Percentiles rank a stretch among this genome's conserved stretches.
phyloP scores from a whole-genome alignment of 2,329 filamentous ascomycete genomes.

The Ploettnerulaceae sp. region DNA sequence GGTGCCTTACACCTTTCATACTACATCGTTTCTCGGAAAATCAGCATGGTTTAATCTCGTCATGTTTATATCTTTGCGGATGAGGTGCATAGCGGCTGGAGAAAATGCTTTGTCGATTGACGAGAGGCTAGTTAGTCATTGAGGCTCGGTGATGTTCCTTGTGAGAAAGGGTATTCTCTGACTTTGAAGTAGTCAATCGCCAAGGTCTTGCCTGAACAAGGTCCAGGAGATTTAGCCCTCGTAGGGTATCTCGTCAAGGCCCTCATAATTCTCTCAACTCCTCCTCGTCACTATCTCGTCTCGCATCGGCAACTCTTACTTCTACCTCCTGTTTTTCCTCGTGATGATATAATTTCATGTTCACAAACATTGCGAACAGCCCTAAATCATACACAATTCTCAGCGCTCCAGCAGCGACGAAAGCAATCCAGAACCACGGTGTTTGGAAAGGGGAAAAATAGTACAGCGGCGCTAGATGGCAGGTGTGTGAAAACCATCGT shows the following conservation, averaged over 20 bases:
- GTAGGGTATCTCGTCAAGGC: no score
- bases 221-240: background rate
- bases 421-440: conserved; percentile 61
- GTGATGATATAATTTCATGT: conserved; percentile 28
- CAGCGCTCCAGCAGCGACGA: conserved; percentile 55
- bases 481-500: conserved; percentile 73
- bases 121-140: no score
- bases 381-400: conserved; percentile 57
- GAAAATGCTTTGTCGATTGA: no score
- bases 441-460: conserved; percentile 41
- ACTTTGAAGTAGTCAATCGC: no score
- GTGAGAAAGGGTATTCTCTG: no score
- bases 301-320: background rate
- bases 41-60: no score
- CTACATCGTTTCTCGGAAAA: no score
- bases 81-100: no score
- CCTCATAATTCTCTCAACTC: conserved; percentile 8
- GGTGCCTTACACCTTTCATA: no score
- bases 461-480: conserved; percentile 54
- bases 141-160: no score
- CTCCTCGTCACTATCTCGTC: conserved; percentile 5
- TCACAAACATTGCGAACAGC: conserved; percentile 45
- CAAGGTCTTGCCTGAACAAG: background rate
- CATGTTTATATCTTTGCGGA: no score
- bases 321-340: conserved; percentile 15